Conservation (phyloP, 257 asterid species). For the Salvia miltiorrhiza region DNA sequence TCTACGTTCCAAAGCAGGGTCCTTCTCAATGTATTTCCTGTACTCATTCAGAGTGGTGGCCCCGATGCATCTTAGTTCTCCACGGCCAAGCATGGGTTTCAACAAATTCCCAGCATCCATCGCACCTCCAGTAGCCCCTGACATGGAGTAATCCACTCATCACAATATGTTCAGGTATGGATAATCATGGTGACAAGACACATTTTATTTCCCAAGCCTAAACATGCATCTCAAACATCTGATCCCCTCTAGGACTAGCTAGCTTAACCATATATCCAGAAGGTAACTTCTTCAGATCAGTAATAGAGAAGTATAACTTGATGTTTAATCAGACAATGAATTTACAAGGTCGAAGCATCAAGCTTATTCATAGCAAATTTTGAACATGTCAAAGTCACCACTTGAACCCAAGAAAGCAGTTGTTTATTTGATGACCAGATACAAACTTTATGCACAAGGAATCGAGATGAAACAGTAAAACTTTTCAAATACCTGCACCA, state of each 20-base stretch:
- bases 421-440: too few species aligned
- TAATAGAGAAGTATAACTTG: neutral
- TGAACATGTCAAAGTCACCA: neutral
- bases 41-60: constrained; percentile 91
- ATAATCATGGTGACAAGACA: neutral
- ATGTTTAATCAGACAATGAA: neutral
- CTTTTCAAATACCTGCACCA: constrained; percentile 72
- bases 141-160: constrained; percentile 9
- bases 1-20: constrained; percentile 92
- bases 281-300: neutral
- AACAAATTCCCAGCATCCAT: constrained; percentile 94
- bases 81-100: constrained; percentile 95
- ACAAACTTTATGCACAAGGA: too few species aligned
- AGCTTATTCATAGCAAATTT: neutral
- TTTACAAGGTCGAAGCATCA: neutral
- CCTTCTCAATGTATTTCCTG: constrained; percentile 89
- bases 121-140: constrained; percentile 86
- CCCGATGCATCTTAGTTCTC: constrained; percentile 91
- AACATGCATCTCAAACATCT: neutral
- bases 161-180: neutral
- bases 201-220: neutral
- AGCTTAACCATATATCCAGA: neutral
- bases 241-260: neutral
- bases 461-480: too few species aligned
- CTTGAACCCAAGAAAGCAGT: neutral